These are phyloP conservation scores for Ensete glaucum DNA, from an alignment of 176 grass and related monocot species.

Conservation along the genomic window DNA sequence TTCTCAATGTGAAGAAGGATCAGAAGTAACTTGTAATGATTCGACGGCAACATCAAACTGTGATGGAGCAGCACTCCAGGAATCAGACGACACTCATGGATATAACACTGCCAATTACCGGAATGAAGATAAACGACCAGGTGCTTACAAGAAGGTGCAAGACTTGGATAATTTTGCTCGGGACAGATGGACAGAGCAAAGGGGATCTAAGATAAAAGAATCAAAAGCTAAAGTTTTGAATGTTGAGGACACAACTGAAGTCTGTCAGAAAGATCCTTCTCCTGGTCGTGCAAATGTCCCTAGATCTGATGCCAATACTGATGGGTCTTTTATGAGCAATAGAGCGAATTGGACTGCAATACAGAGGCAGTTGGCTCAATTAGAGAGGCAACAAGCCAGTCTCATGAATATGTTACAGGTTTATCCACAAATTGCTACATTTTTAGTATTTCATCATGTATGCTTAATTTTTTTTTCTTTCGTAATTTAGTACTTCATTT, in stretches of 20 bases:
- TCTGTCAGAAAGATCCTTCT: conserved; percentile 40
- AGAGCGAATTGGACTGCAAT: conserved; percentile 75
- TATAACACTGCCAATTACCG: conserved; percentile 33
- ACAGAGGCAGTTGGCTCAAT: conserved; percentile 64
- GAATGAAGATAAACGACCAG: conserved; percentile 32
- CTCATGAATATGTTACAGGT: conserved; percentile 99
- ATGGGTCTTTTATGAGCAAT: conserved; percentile 63
- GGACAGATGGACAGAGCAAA: conserved; percentile 49
- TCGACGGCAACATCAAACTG: conserved; percentile 36
- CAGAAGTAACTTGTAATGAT: conserved; percentile 48
- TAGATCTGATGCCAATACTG: conserved; percentile 28
- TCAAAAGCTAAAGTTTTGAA: conserved; percentile 55
- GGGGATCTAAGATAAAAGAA: conserved; percentile 44
- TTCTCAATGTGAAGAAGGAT: conserved; percentile 40
- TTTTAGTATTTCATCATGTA: background rate
- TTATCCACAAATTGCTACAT: background rate
- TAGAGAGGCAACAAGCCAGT: conserved; percentile 92
- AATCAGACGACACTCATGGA: conserved; percentile 37
- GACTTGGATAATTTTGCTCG: background rate
- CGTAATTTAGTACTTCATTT: conserved; percentile 3
- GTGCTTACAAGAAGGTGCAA: conserved; percentile 3
- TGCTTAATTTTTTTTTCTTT: conserved; percentile 15
- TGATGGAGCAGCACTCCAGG: conserved; percentile 34
- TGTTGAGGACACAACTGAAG: conserved; percentile 43
- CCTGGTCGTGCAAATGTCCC: conserved; percentile 27